Evolutionary conservation across 2,329 filamentous ascomycete genomes (phyloP).

Genomic region (Fusarium avenaceum): DNA sequence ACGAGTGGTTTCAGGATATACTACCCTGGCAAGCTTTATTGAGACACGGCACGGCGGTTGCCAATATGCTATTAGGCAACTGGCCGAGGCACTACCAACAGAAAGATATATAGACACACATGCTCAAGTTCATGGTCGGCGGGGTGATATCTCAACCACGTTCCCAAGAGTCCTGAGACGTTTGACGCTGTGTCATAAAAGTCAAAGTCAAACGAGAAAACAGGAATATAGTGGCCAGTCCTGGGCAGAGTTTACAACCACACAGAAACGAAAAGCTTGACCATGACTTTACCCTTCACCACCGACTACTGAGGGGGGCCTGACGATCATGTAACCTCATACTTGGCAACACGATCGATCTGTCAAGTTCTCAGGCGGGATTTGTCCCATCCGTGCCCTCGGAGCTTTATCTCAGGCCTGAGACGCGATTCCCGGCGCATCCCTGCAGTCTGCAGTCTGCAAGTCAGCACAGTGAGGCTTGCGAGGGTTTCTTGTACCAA

Average conservation of each 20-base stretch:
- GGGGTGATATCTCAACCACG: slow-evolving; percentile 6
- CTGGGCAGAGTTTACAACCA: neutral
- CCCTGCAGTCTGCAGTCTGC: neutral
- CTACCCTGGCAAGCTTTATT: slow-evolving; percentile 2
- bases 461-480: neutral
- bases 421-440: slow-evolving; percentile 5
- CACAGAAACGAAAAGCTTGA: neutral
- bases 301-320: neutral
- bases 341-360: slow-evolving; percentile 1
- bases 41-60: slow-evolving; percentile 24
- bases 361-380: slow-evolving; percentile 3
- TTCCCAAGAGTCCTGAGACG: slow-evolving; percentile 14
- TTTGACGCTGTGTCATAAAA: slow-evolving; percentile 1
- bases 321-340: neutral
- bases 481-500: neutral
- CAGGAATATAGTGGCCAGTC: neutral
- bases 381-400: slow-evolving; percentile 11
- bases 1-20: slow-evolving; percentile 8
- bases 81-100: neutral
- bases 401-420: slow-evolving; percentile 16
- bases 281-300: neutral
- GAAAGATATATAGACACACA: slow-evolving; percentile 19
- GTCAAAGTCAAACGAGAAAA: slow-evolving; percentile 9
- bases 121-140: slow-evolving; percentile 1
- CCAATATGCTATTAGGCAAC: neutral